phyloP scores from a whole-genome alignment of 441 rosid genomes.

The Daphne laureola region DNA sequence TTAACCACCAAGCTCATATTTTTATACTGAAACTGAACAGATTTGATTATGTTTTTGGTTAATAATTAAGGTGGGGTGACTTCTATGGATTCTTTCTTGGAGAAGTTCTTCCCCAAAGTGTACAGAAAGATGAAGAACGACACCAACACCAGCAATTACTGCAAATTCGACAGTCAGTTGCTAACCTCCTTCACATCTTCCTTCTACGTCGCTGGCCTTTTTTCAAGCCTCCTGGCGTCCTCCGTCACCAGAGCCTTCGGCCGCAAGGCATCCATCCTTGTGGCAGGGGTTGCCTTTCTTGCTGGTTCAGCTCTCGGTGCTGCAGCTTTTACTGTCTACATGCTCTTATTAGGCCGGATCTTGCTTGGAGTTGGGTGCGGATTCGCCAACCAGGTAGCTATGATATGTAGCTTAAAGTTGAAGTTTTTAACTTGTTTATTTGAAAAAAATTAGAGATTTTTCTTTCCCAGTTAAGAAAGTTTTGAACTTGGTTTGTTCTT shows the following conservation, averaged over 20 bases:
- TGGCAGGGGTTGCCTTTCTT: conserved; percentile 41
- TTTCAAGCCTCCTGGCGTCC: conserved; percentile 37
- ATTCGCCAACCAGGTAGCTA: conserved; percentile 45
- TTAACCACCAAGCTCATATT: neutral
- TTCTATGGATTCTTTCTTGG: conserved; percentile 51
- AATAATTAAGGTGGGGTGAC: conserved; percentile 66
- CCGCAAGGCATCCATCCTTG: conserved; percentile 41
- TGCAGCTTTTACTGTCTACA: conserved; percentile 34
- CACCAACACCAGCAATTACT: conserved; percentile 36
- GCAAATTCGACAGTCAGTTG: conserved; percentile 44
- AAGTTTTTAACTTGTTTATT: neutral
- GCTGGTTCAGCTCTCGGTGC: conserved; percentile 44
- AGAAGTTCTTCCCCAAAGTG: conserved; percentile 38
- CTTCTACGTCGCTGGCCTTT: conserved; percentile 39
- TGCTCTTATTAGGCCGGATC: conserved; percentile 48
- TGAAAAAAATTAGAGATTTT: no score
- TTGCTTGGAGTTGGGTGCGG: conserved; percentile 54
- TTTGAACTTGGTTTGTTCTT: neutral
- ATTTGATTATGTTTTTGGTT: neutral
- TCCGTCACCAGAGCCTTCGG: conserved; percentile 38
- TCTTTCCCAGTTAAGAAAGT: no score
- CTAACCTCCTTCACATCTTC: conserved; percentile 56
- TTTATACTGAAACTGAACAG: neutral
- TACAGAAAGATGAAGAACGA: conserved; percentile 34
- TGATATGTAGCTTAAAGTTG: neutral